Percentiles rank a stretch among this genome's conserved stretches.
Conservation (phyloP, 1,284 basidiomycete genomes). For the Neotropicomus parvogracilis region DNA sequence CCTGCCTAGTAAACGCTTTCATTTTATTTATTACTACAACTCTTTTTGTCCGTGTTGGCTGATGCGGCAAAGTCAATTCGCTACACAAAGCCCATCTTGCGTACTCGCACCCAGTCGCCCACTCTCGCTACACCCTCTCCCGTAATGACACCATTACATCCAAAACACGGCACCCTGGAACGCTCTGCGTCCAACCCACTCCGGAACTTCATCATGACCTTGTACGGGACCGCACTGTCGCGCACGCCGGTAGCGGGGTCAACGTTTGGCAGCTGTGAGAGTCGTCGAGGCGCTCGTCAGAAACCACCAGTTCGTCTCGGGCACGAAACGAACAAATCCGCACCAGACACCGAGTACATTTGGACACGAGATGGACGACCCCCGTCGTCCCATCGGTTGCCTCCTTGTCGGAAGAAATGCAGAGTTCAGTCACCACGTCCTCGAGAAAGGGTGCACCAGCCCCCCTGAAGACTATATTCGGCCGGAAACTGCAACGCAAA, state of each 20-base stretch:
- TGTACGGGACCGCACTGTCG: slow-evolving; percentile 72
- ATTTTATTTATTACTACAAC: too few species aligned
- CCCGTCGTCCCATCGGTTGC: slow-evolving; percentile 28
- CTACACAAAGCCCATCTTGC: slow-evolving; percentile 36
- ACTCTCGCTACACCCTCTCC: slow-evolving; percentile 51
- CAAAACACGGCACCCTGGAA: slow-evolving; percentile 56
- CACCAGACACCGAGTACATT: slow-evolving; percentile 69
- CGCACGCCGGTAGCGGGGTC: slow-evolving; percentile 57
- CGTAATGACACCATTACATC: slow-evolving; percentile 53
- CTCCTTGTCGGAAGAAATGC: slow-evolving; percentile 39
- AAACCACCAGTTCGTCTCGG: neutral
- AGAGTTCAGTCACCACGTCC: slow-evolving; percentile 50
- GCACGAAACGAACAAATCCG: slow-evolving; percentile 27
- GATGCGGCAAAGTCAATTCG: too few species aligned
- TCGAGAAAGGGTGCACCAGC: slow-evolving; percentile 47
- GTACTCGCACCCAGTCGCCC: slow-evolving; percentile 55
- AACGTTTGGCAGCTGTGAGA: slow-evolving; percentile 65
- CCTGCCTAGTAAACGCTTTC: too few species aligned
- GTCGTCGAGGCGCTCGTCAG: slow-evolving; percentile 6
- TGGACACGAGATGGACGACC: slow-evolving; percentile 56
- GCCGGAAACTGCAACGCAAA: slow-evolving; percentile 54
- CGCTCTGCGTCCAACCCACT: slow-evolving; percentile 48
- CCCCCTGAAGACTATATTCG: slow-evolving; percentile 67
- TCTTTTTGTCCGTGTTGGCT: too few species aligned
- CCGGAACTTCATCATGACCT: slow-evolving; percentile 67